Evolutionary conservation across 768 basidiomycete genomes (phyloP).

Genomic region (Thelephora ganbajun): DNA sequence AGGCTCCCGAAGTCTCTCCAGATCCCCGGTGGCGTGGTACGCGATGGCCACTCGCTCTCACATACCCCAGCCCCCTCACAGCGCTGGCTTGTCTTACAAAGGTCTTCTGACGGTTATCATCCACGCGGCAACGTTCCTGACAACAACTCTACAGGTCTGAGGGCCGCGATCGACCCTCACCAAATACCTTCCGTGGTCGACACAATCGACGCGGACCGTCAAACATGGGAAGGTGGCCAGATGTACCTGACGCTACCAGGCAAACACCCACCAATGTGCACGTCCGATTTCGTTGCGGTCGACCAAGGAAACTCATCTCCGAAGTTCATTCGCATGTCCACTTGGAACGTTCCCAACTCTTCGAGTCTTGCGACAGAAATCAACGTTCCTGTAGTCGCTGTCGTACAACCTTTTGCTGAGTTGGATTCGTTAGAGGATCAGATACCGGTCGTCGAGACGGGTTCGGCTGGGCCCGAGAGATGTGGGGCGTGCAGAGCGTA

Average conservation of each 20-base stretch:
- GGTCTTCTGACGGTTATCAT: constrained; percentile 11
- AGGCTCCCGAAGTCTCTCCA: not conserved
- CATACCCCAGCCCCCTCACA: constrained; percentile 49
- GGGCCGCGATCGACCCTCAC: constrained; percentile 70
- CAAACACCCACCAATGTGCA: constrained; percentile 65
- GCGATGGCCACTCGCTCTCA: constrained; percentile 4
- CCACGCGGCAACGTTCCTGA: not conserved
- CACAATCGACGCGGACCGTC: constrained; percentile 64
- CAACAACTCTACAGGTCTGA: constrained; percentile 38
- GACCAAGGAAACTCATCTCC: constrained; percentile 97
- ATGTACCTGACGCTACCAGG: constrained; percentile 50
- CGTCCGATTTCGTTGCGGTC: constrained; percentile 75
- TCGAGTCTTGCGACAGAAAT: constrained; percentile 71
- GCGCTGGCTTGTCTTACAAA: constrained; percentile 35
- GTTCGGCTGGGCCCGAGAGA: constrained; percentile 62
- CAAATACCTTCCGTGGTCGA: constrained; percentile 90
- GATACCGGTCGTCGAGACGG: constrained; percentile 64
- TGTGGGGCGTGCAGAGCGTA: constrained; percentile 81
- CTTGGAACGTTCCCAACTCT: constrained; percentile 77
- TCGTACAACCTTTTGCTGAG: constrained; percentile 85
- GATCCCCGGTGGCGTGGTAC: not conserved
- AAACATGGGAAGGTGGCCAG: constrained; percentile 53
- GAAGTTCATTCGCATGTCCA: constrained; percentile 77
- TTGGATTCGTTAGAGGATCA: constrained; percentile 67
- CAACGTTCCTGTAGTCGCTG: constrained; percentile 69